These are phyloP conservation scores for Dendrobium officinale DNA, from an alignment of 106 monocot genomes.

Conservation along the genomic window DNA sequence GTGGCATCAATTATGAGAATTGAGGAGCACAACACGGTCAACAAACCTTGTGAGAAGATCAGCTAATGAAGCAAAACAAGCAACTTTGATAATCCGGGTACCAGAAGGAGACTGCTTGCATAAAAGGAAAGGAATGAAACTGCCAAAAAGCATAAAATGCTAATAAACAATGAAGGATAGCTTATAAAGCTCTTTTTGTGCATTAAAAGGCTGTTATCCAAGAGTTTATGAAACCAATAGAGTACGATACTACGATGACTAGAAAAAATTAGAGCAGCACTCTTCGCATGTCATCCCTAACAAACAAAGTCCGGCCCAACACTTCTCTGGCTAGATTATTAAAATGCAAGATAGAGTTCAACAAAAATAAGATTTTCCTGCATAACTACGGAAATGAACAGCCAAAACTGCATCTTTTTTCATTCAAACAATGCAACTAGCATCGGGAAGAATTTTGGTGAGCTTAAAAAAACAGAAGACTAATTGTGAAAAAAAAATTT, in stretches of 20 bases:
- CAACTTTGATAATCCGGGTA: slow-evolving; percentile 42
- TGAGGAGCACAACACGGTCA: not conserved
- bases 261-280: slow-evolving; percentile 50
- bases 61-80: slow-evolving; percentile 64
- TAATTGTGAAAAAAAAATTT: not conserved
- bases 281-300: slow-evolving; percentile 67
- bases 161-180: not conserved
- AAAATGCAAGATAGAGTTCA: not conserved
- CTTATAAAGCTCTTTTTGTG: not conserved
- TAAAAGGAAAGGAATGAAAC: not conserved
- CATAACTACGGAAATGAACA: not conserved
- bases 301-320: slow-evolving; percentile 64
- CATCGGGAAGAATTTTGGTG: too few relatives aligned
- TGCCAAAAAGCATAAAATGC: not conserved
- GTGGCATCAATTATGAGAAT: not conserved
- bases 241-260: slow-evolving; percentile 51
- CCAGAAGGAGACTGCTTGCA: slow-evolving; percentile 43
- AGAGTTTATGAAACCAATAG: slow-evolving; percentile 69
- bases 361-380: not conserved
- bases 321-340: slow-evolving; percentile 66
- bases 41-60: slow-evolving; percentile 80
- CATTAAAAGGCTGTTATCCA: slow-evolving; percentile 47
- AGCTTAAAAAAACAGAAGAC: too few relatives aligned
- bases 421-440: not conserved
- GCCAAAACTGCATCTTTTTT: not conserved